Percentiles rank a stretch among this genome's conserved stretches.
Evolutionary conservation across 768 basidiomycete species (phyloP).

Genomic region (Pleurotus salmoneostramineus): DNA sequence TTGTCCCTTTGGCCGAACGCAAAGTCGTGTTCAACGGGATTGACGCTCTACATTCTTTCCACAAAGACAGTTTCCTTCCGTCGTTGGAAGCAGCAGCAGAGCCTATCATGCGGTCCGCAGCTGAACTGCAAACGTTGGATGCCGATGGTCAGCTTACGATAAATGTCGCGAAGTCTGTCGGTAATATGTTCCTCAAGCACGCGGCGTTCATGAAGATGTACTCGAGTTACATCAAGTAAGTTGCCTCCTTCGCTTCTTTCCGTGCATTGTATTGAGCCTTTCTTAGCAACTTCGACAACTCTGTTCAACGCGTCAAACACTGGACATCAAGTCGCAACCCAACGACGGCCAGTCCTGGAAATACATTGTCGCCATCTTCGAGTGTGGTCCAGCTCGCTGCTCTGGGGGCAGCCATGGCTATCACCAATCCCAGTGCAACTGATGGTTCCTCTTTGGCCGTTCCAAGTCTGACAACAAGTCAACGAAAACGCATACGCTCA

Average conservation of each 20-base stretch:
- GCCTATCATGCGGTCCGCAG: conserved; percentile 44
- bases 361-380: conserved; percentile 52
- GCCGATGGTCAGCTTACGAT: conserved; percentile 71
- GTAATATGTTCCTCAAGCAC: conserved; percentile 87
- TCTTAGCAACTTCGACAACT: conserved; percentile 88
- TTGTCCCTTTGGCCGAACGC: conserved; percentile 82
- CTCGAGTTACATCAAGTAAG: conserved; percentile 95
- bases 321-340: conserved; percentile 68
- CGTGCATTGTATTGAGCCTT: not conserved
- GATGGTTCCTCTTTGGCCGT: conserved; percentile 39
- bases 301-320: conserved; percentile 79
- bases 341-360: conserved; percentile 35
- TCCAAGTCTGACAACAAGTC: conserved; percentile 66
- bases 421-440: conserved; percentile 39
- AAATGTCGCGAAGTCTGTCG: conserved; percentile 75
- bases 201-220: conserved; percentile 99
- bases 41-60: conserved; percentile 88
- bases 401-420: conserved; percentile 52
- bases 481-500: conserved; percentile 82
- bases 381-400: conserved; percentile 61
- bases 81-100: conserved; percentile 78
- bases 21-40: conserved; percentile 90
- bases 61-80: conserved; percentile 89
- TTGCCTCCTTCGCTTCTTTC: conserved; percentile 10
- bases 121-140: conserved; percentile 50